Evolutionary conservation across 352 stramenopile species (phyloP).

Genomic region (Globisporangium barbulae): DNA sequence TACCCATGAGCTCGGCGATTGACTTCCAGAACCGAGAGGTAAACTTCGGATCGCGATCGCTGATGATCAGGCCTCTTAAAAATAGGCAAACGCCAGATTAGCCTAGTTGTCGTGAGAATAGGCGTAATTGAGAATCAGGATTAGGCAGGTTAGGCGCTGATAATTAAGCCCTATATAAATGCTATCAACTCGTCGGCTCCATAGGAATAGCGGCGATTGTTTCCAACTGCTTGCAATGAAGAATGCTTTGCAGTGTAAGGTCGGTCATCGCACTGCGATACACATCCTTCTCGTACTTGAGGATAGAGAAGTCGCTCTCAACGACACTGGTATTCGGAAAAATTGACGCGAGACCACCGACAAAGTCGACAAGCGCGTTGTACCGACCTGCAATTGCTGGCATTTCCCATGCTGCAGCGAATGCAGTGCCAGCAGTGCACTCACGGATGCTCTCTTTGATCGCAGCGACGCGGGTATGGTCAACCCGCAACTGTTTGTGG

Average conservation of each 20-base stretch:
- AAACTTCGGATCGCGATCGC: too few species aligned
- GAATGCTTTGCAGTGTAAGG: neutral
- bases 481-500: neutral
- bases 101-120: neutral
- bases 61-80: neutral
- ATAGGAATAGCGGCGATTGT: neutral
- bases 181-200: neutral
- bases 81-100: too few species aligned
- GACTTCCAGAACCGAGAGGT: too few species aligned
- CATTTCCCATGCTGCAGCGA: neutral
- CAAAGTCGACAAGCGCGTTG: neutral
- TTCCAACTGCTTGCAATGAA: neutral
- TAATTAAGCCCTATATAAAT: neutral
- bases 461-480: neutral
- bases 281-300: neutral
- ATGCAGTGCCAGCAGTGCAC: neutral
- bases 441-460: neutral
- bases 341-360: neutral
- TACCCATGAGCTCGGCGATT: too few species aligned
- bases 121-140: too few species aligned
- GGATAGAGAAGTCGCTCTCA: neutral
- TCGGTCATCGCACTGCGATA: neutral
- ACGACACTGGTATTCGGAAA: neutral
- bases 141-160: neutral
- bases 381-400: neutral